Base-by-base conservation (phyloP, 116 monocot genomes). In the Posidonia oceanica region DNA sequence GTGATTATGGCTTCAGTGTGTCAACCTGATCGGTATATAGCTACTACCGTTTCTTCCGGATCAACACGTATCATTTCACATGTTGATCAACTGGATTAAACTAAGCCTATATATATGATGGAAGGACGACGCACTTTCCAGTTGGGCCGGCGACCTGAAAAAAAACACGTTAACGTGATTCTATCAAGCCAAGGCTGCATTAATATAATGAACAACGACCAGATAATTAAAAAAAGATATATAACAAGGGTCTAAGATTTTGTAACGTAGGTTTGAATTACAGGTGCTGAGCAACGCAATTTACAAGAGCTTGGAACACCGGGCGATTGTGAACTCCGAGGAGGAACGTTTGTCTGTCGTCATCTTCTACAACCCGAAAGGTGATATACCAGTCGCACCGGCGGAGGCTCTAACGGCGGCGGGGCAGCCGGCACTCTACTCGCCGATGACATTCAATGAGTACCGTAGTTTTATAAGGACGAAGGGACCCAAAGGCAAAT, bases 241-340 rank as follows among this genome's bases (percentile, higher is more conserved):
- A n/a, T n/a, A n/a, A n/a, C n/a, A n/a, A n/a, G n/a, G n/a, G n/a
- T n/a, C 39, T 39, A 38, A 3, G 8, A 60, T 5, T 21, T 60
- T 22, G 42, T 42, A 42, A 42, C 4, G 8, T 8, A 3, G 42
- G 4, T 8, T 11, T 60, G 13, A 10, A 60, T 60, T 29, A 20
- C 66, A 85, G 84, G 72, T 85, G 21, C n/a, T 81, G 29, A 85
- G 72, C 73, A 85, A 85, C 56, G 81, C 41, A 10, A 48, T 55
- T 13, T 85, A 78, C 69, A 78, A 85, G 75, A 85, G 84, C 38
- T 75, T 72, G 53, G 81, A 75, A 21, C 84, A 85, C 36, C 66
- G 84, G 16, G 81, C 75, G 40, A n/a, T 78, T 3, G 84, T 70
- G 63, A 85, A 78, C 48, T 54, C 81, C 2, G 54, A 42, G 42